Conservation (phyloP, 2,329 filamentous ascomycete species). For the Aspergillus oerlinghausenensis region DNA sequence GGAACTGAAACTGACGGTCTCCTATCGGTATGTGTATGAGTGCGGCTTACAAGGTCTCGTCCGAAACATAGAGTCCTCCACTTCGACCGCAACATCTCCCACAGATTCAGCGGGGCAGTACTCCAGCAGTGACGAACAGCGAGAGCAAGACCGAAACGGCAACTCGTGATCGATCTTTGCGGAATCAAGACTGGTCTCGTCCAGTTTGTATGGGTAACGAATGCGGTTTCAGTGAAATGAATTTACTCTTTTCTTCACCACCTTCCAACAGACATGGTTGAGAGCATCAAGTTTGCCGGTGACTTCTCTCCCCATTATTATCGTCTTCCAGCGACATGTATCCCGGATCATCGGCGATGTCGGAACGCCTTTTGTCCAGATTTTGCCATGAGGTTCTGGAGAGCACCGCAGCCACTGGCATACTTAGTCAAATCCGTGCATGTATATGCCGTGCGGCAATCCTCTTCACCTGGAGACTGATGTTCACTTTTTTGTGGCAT, state of each 20-base stretch:
- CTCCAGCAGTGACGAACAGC: slow-evolving; percentile 23
- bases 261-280: slow-evolving; percentile 14
- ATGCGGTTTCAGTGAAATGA: slow-evolving; percentile 12
- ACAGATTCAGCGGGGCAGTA: slow-evolving; percentile 19
- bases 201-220: slow-evolving; percentile 12
- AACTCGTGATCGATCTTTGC: slow-evolving; percentile 13
- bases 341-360: slow-evolving; percentile 6
- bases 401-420: not conserved
- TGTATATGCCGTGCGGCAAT: not conserved
- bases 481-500: not conserved
- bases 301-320: slow-evolving; percentile 6
- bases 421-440: not conserved
- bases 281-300: slow-evolving; percentile 13
- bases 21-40: not conserved
- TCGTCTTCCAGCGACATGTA: slow-evolving; percentile 7
- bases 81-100: slow-evolving; percentile 17
- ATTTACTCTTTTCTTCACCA: slow-evolving; percentile 11
- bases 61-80: slow-evolving; percentile 7
- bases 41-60: slow-evolving; percentile 10
- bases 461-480: not conserved
- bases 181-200: slow-evolving; percentile 8
- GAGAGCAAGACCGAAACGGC: slow-evolving; percentile 10
- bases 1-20: slow-evolving; percentile 4
- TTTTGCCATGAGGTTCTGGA: not conserved
- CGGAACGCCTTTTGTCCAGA: slow-evolving; percentile 4